These are phyloP conservation scores for Ogataea parapolymorpha DNA, from an alignment of 805 yeast genomes.

Conservation along the genomic window DNA sequence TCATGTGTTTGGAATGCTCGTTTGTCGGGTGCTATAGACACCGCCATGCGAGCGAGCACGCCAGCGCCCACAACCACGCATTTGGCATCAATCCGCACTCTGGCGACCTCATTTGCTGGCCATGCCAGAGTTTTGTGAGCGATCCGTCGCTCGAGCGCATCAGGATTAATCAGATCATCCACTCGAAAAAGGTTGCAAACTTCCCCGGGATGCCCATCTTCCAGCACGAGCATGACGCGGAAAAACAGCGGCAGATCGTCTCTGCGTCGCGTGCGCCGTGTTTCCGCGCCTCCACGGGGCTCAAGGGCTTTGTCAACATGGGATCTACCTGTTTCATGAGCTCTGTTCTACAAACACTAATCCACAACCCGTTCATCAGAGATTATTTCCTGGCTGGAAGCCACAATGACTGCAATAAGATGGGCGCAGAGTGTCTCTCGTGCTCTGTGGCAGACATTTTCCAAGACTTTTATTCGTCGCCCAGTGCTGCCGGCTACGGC, in stretches of 20 bases:
- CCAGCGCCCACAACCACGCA: constrained; percentile 45
- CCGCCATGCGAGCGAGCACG: constrained; percentile 46
- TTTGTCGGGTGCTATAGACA: constrained; percentile 65
- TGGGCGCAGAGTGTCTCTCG: constrained; percentile 57
- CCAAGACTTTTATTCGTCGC: constrained; percentile 66
- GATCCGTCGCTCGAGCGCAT: constrained; percentile 56
- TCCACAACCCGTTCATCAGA: constrained; percentile 87
- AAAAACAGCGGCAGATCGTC: constrained; percentile 27
- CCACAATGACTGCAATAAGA: constrained; percentile 55
- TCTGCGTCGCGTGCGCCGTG: constrained; percentile 41
- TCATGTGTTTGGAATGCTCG: constrained; percentile 75
- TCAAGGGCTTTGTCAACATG: constrained; percentile 86
- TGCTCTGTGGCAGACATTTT: constrained; percentile 84
- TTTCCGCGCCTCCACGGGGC: constrained; percentile 64
- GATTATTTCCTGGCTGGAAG: constrained; percentile 72
- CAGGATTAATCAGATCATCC: constrained; percentile 34
- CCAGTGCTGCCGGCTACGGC: constrained; percentile 66
- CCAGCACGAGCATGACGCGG: constrained; percentile 26
- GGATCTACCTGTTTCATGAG: constrained; percentile 98
- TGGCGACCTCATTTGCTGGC: constrained; percentile 74
- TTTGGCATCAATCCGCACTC: constrained; percentile 64
- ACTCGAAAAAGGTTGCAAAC: constrained; percentile 16
- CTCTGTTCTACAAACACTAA: constrained; percentile 79
- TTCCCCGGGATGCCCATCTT: constrained; percentile 33
- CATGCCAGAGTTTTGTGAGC: constrained; percentile 69